Conservation (phyloP, 805 yeast species). For the Wickerhamiella shivajii region DNA sequence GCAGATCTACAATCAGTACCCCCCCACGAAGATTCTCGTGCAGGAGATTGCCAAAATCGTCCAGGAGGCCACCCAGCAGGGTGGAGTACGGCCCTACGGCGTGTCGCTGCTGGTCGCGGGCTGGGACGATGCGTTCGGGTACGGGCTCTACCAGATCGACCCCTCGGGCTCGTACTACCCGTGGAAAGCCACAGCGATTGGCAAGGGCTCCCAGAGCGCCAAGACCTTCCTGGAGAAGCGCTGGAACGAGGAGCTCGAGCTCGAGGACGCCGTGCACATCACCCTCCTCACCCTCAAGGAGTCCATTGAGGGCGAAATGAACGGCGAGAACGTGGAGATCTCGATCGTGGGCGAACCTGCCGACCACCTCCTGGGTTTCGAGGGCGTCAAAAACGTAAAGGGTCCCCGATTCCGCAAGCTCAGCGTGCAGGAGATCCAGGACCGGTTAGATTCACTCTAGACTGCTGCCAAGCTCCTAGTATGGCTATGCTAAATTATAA, state of each 20-base stretch:
- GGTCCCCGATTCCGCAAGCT: constrained; percentile 88
- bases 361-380: constrained; percentile 67
- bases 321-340: constrained; percentile 90
- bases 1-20: constrained; percentile 89
- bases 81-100: constrained; percentile 98
- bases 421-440: constrained; percentile 84
- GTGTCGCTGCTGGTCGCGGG: constrained; percentile 92
- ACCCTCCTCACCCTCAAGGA: constrained; percentile 89
- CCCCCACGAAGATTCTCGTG: constrained; percentile 87
- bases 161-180: constrained; percentile 97
- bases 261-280: constrained; percentile 96
- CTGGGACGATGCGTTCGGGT: constrained; percentile 62
- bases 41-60: constrained; percentile 90
- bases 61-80: constrained; percentile 98
- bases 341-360: constrained; percentile 75
- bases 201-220: constrained; percentile 91
- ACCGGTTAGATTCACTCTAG: constrained; percentile 80
- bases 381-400: constrained; percentile 56
- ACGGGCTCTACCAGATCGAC: constrained; percentile 87
- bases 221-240: constrained; percentile 94
- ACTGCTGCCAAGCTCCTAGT: no score
- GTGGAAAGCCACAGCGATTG: constrained; percentile 99
- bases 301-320: constrained; percentile 94
- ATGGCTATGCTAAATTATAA: no score
- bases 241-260: constrained; percentile 93